phyloP scores from a whole-genome alignment of 768 basidiomycete genomes.

The Leccinellum albellum region DNA sequence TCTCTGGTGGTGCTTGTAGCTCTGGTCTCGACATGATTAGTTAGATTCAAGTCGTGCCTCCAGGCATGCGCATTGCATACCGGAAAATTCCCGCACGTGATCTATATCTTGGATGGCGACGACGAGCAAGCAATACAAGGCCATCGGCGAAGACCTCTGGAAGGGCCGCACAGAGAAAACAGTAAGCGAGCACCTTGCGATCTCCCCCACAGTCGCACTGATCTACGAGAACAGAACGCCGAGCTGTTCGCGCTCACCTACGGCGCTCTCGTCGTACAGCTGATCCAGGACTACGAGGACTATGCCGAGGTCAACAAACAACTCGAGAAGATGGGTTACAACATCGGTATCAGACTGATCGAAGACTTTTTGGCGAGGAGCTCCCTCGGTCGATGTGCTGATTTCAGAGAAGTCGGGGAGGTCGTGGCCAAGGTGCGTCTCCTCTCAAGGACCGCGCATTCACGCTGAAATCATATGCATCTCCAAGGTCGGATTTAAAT shows the following conservation, averaged over 20 bases:
- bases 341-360: conserved; percentile 92
- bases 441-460: not conserved
- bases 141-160: conserved; percentile 93
- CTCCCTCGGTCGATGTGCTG: conserved; percentile 83
- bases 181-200: conserved; percentile 44
- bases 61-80: not conserved
- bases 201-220: conserved; percentile 10
- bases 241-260: conserved; percentile 97
- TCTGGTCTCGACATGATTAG: conserved; percentile 81
- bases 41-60: not conserved
- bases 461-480: not conserved
- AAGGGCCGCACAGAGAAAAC: conserved; percentile 93
- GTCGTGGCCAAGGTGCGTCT: conserved; percentile 82
- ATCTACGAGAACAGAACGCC: conserved; percentile 66
- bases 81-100: conserved; percentile 22
- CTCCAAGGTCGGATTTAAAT: conserved; percentile 90
- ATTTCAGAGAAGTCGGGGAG: conserved; percentile 94
- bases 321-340: conserved; percentile 99
- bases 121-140: conserved; percentile 80
- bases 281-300: conserved; percentile 99
- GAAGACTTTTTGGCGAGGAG: conserved; percentile 97
- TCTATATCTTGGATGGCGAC: conserved; percentile 51
- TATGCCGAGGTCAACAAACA: conserved; percentile 94
- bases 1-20: conserved; percentile 84
- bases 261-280: conserved; percentile 94